A percentile compares a stretch with the other conserved stretches of the same genome.
These are phyloP conservation scores for Microcyclospora pomicola DNA, from an alignment of 2,329 filamentous ascomycete genomes.

Conservation along the genomic window DNA sequence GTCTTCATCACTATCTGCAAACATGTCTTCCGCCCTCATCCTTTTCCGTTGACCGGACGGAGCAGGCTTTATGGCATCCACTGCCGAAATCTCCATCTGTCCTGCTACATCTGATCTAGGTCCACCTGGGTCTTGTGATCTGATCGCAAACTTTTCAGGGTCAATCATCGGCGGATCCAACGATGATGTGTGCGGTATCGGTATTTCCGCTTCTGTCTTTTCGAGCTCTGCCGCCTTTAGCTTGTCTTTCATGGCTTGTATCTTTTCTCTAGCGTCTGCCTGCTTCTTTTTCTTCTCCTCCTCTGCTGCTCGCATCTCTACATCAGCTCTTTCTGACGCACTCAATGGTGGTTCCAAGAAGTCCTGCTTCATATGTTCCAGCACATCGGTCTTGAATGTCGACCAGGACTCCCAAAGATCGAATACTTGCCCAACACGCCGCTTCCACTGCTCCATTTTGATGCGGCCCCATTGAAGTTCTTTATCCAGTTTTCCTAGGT, in stretches of 20 bases:
- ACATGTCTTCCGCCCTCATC: constrained; percentile 74
- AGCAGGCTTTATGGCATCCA: constrained; percentile 13
- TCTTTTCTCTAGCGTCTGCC: too few species aligned
- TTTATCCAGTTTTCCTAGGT: constrained; percentile 59
- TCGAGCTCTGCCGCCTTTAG: too few species aligned
- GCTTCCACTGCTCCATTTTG: constrained; percentile 72
- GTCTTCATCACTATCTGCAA: constrained; percentile 56
- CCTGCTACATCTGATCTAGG: too few species aligned
- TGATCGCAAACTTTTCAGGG: too few species aligned
- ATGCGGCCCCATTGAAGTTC: constrained; percentile 66
- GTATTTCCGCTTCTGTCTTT: too few species aligned
- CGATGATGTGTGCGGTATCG: too few species aligned
- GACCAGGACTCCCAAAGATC: constrained; percentile 53
- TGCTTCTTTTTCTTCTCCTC: constrained; percentile 24
- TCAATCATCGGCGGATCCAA: too few species aligned
- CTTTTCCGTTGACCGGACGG: constrained; percentile 38
- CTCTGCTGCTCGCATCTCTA: constrained; percentile 43
- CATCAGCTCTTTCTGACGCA: constrained; percentile 34
- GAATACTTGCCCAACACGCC: constrained; percentile 56
- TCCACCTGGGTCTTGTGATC: too few species aligned
- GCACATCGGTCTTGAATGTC: constrained; percentile 58
- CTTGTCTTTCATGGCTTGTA: too few species aligned
- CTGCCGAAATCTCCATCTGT: too few species aligned
- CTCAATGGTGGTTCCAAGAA: constrained; percentile 59
- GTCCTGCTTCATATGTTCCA: constrained; percentile 53